A percentile compares a stretch with the other conserved stretches of the same genome.
Conservation (phyloP, 257 asterid species). For the Solanum pimpinellifolium region DNA sequence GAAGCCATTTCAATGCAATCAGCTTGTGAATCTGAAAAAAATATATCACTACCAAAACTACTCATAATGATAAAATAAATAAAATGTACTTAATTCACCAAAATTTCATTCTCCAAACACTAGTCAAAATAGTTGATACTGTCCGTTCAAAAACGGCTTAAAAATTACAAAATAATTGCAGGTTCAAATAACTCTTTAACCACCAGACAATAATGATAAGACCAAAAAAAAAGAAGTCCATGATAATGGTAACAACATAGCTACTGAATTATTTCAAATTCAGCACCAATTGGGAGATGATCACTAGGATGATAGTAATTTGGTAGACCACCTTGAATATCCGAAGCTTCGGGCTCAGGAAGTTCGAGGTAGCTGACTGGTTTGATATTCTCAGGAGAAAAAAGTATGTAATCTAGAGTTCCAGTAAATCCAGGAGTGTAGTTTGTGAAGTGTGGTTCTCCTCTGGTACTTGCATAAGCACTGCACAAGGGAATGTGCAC, state of each 20-base stretch:
- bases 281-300: conserved; percentile 92
- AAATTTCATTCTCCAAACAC: not conserved
- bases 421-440: conserved; percentile 89
- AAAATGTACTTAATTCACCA: not conserved
- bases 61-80: not conserved
- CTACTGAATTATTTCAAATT: conserved; percentile 47
- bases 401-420: conserved; percentile 73
- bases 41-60: not conserved
- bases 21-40: not conserved
- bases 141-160: not conserved
- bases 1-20: not conserved
- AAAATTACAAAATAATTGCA: not conserved
- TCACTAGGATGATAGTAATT: conserved; percentile 88
- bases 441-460: conserved; percentile 86
- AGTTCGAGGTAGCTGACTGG: conserved; percentile 74
- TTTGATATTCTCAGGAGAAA: conserved; percentile 46
- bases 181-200: not conserved
- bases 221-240: not conserved
- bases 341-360: conserved; percentile 50
- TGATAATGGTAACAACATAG: not conserved
- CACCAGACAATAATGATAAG: not conserved
- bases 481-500: conserved; percentile 51
- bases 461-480: conserved; percentile 56
- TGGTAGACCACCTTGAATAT: conserved; percentile 72
- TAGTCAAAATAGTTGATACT: not conserved